Base-by-base conservation (phyloP, 129 eudicot species). In the Pseudognaphalium luteoalbum region DNA sequence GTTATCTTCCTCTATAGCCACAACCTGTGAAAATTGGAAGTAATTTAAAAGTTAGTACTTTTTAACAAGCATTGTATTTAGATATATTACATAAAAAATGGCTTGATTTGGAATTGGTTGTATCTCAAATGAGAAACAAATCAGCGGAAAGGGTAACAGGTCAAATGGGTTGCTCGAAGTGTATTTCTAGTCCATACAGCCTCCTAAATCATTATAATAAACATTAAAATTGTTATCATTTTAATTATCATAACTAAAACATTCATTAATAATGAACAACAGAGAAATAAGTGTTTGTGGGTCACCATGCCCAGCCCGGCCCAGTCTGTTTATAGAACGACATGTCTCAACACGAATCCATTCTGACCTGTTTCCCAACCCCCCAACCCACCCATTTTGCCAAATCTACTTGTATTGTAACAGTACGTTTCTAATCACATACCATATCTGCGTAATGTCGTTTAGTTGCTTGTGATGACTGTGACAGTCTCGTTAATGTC, bases 361-460 rank as follows among this genome's bases (percentile, higher is more conserved):
- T 57, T 9, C 6, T 56, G 62, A 57, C 62, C 10, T 19, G 62
- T 57, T 20, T 1, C 62, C 62, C 30, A 58, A 58, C 63, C 67
- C 8, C 34, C 34, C 28, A 62, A 28, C 29, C 30, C 63, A 57
- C 29, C 25, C 21, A 8, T 57, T 19, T 19, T 21, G 8, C 62
- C 29, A 57, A 11, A 6, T 57, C 11, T 57, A 57, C 22, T 21
- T 57, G 62, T 57, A 10, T 63, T 75, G 25, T 62, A 25, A 16
- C 58, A 21, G 47, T 28, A 70, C 47, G 57, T 78, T 56, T 4
- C 4, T 41, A 70, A 68, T 66, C 22, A 66, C 84, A 57, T 86
- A 95, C 99, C 92, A 95, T 72, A 79, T 91, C 96, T 81, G 99
- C 99, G 71, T 87, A 95, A 85, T 95, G 99, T 47, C 83, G 81